These are phyloP conservation scores for Punctularia strigosozonata DNA, from an alignment of 768 basidiomycete species.

Conservation along the genomic window DNA sequence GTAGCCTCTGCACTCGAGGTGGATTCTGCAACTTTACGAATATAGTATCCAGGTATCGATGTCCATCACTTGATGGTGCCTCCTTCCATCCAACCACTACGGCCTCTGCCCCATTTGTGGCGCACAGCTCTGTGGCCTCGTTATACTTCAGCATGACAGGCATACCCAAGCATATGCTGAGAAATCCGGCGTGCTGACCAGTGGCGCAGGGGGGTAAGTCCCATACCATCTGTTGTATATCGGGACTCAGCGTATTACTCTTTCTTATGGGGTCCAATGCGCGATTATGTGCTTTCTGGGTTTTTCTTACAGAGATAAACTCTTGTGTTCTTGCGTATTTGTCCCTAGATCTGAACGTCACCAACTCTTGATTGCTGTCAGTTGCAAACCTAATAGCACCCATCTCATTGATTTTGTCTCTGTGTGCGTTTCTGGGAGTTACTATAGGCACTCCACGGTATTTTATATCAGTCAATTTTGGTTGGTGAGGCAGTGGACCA, in stretches of 20 bases:
- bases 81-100: constrained; percentile 8
- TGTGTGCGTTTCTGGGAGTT: constrained; percentile 22
- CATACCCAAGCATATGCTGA: constrained; percentile 11
- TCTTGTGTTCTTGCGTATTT: background rate
- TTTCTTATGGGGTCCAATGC: constrained; percentile 20
- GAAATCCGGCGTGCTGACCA: constrained; percentile 9
- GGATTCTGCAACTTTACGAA: constrained; percentile 8
- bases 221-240: constrained; percentile 12
- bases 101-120: constrained; percentile 14
- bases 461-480: constrained; percentile 6
- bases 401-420: constrained; percentile 25
- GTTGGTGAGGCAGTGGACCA: constrained; percentile 3
- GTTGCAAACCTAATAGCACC: constrained; percentile 20
- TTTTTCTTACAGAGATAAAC: background rate
- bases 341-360: constrained; percentile 17
- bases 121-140: constrained; percentile 14
- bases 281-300: constrained; percentile 14
- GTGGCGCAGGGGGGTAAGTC: constrained; percentile 7
- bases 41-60: constrained; percentile 3
- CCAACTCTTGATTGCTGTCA: constrained; percentile 16
- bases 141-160: constrained; percentile 14
- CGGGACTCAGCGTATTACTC: background rate
- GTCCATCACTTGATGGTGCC: background rate
- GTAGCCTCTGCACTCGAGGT: constrained; percentile 3
- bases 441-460: constrained; percentile 28